Conservation (phyloP, 805 yeast species). For the Candida arabinofermentans region DNA sequence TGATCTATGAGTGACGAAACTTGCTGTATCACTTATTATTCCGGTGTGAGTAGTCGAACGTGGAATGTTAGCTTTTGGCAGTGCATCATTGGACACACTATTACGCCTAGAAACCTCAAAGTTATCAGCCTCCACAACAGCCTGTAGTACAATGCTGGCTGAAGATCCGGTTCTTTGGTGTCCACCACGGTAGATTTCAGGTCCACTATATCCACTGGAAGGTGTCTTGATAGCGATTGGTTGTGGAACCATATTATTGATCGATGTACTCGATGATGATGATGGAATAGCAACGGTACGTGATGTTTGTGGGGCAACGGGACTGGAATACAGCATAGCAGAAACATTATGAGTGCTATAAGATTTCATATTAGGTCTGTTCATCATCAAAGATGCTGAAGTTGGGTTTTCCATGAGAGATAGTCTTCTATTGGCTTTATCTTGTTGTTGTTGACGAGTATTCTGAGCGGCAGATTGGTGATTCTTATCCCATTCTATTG, state of each 20-base stretch:
- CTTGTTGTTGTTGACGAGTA: constrained; percentile 17
- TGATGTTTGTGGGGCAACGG: constrained; percentile 67
- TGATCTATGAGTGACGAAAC: constrained; percentile 8
- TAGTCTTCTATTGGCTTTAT: constrained; percentile 33
- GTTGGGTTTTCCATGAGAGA: constrained; percentile 44
- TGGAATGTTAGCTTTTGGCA: constrained; percentile 20
- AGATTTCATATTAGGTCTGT: constrained; percentile 30
- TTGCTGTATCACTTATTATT: constrained; percentile 4
- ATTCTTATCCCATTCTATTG: constrained; percentile 83
- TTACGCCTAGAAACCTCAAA: constrained; percentile 31
- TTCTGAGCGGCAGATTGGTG: constrained; percentile 38
- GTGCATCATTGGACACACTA: constrained; percentile 22
- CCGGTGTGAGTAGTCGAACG: constrained; percentile 31
- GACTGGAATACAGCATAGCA: constrained; percentile 42
- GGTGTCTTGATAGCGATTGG: neutral
- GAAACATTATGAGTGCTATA: constrained; percentile 37
- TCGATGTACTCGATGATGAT: constrained; percentile 27
- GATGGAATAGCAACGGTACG: constrained; percentile 31
- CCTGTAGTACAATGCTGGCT: constrained; percentile 67
- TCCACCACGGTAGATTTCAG: constrained; percentile 6
- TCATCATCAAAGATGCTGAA: constrained; percentile 36
- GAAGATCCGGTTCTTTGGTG: constrained; percentile 37
- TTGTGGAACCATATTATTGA: constrained; percentile 9
- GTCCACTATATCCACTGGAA: neutral
- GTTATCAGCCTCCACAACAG: constrained; percentile 64